Base-by-base conservation (phyloP, 2,329 filamentous ascomycete genomes). In the Phyllosticta citribraziliensis region DNA sequence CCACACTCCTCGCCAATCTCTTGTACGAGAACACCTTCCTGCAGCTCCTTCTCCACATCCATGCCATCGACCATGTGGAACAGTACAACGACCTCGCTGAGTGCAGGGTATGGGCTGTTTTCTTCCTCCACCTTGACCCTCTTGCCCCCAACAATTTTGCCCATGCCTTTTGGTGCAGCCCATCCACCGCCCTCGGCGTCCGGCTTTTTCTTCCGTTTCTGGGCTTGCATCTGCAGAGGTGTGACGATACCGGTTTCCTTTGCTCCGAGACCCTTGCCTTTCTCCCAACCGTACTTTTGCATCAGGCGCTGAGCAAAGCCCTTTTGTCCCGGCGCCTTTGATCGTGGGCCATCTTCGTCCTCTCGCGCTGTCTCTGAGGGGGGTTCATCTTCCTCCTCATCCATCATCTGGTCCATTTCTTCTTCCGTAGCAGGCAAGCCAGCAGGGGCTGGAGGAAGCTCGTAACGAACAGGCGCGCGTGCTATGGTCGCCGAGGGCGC, bases 1-100 rank as follows among this genome's bases (percentile, higher is more conserved):
- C 86, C 87, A 73, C 95, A 97, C 71, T 96, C 90, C 69, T 97
- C 90, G 6, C 94, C 94, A 73, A 99, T 97, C 72, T 97, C 92
- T 76, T 97, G 93, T 67, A 93, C 87, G 57, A 99, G 77, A 59
- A 81, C 81, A 35, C 84, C 81, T 19, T 78, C 75, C 12, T 80
- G 76, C 56, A 96, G 84, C 73, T 97, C 93, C n/a, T 79, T 80
- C 62, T 87, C 83, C 53, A 96, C 76, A 70, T 96, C 82, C 79
- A 97, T 86, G 5, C 88, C 89, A 64, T 94, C 86, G 1, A 97
- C 82, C 89, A 97, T 97, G 56, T 89, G 87, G 58, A 83, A 82
- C 19, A 97, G 76, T 54, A 95, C 85, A 57, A 97, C 83, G 19
- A 97, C 93, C 65, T 88, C 84, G 63, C 87, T 91, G 83, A 93